Percentiles rank a stretch among this genome's conserved stretches.
Evolutionary conservation across 73 alveolate species (phyloP).

Genomic region (Paramecium caudatum): DNA sequence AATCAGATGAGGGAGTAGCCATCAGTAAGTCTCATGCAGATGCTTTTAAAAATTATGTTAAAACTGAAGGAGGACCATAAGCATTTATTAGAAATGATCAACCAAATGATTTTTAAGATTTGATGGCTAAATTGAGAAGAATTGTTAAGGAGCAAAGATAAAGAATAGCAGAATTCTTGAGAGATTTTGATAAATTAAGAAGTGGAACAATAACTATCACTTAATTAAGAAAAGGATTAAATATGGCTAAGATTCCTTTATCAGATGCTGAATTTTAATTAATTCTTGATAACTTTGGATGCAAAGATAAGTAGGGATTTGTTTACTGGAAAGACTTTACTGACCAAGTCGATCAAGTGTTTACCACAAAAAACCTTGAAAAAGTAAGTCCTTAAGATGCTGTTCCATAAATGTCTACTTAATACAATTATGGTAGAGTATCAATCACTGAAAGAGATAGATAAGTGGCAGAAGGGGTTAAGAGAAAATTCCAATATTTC

Average conservation of each 20-base stretch:
- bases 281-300: conserved; percentile 81
- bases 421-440: conserved; percentile 86
- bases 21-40: conserved; percentile 78
- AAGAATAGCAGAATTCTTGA: conserved; percentile 92
- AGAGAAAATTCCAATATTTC: conserved; percentile 78
- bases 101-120: conserved; percentile 94
- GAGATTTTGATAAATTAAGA: conserved; percentile 96
- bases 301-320: conserved; percentile 82
- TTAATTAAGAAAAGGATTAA: conserved; percentile 92
- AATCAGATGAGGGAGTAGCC: conserved; percentile 89
- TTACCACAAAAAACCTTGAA: conserved; percentile 92
- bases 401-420: conserved; percentile 82
- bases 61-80: conserved; percentile 58
- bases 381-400: conserved; percentile 83
- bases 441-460: conserved; percentile 83
- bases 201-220: conserved; percentile 92
- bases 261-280: conserved; percentile 91
- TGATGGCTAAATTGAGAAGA: conserved; percentile 88
- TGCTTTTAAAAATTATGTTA: conserved; percentile 71
- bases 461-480: conserved; percentile 81
- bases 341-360: conserved; percentile 92
- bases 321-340: conserved; percentile 92
- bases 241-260: conserved; percentile 92
- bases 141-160: conserved; percentile 87
- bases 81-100: conserved; percentile 79